Conservation (phyloP, 164 flowering plant genomes). For the Protea cynaroides region DNA sequence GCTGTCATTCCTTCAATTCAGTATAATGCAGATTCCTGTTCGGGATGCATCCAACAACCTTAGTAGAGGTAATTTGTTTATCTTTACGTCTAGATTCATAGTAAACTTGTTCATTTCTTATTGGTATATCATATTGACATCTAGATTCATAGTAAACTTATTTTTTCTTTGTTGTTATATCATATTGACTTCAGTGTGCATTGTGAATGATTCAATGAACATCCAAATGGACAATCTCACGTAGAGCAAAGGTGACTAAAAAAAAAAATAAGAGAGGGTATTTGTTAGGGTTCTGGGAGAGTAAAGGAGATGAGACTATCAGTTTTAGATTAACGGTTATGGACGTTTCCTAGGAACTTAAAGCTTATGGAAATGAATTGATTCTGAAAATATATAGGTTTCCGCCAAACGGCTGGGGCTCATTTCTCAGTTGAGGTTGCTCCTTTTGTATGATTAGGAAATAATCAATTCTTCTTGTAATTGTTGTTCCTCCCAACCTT, state of each 20-base stretch:
- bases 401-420: not conserved
- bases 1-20: constrained; percentile 59
- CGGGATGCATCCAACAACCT: constrained; percentile 39
- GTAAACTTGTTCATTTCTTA: no score
- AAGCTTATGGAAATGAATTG: not conserved
- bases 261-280: not conserved
- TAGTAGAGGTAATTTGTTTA: constrained; percentile 46
- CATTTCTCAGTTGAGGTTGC: no score
- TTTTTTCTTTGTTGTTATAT: no score
- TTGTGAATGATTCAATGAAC: no score
- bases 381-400: not conserved
- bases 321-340: not conserved
- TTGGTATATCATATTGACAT: no score
- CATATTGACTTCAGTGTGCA: no score
- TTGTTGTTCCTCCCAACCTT: no score
- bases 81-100: not conserved
- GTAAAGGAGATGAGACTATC: not conserved
- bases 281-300: not conserved
- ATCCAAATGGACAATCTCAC: not conserved
- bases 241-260: not conserved
- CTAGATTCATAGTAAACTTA: not conserved
- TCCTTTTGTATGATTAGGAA: no score
- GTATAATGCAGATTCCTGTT: constrained; percentile 73
- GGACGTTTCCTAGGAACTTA: not conserved
- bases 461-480: no score